These are phyloP conservation scores for Cucurbita moschata DNA, from an alignment of 306 rosid genomes.

Conservation along the genomic window DNA sequence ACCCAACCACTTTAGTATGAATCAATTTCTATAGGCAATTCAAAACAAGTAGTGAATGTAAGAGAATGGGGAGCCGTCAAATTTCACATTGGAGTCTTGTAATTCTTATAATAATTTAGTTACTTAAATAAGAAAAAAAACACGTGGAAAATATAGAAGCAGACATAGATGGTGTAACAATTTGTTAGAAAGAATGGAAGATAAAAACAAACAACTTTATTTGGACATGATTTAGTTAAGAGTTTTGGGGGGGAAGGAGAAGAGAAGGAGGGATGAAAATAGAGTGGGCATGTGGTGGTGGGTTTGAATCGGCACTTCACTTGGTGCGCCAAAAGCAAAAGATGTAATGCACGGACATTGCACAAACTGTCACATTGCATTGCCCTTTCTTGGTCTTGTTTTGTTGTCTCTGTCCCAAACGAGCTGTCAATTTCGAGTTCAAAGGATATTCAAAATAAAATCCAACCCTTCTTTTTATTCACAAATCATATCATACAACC, in stretches of 20 bases:
- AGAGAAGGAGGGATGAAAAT: not conserved
- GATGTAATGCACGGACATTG: not conserved
- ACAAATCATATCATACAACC: too few species aligned
- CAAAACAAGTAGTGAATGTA: too few species aligned
- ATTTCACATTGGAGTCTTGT: too few species aligned
- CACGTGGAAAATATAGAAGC: too few species aligned
- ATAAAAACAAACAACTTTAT: not conserved
- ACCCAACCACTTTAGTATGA: not conserved
- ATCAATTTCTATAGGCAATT: not conserved
- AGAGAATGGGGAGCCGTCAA: too few species aligned
- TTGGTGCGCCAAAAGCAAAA: conserved; percentile 2
- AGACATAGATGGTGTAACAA: too few species aligned
- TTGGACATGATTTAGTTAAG: too few species aligned
- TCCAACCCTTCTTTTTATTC: not conserved
- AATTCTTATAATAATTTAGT: too few species aligned
- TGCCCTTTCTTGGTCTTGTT: not conserved
- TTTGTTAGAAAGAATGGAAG: too few species aligned
- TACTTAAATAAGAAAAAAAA: too few species aligned
- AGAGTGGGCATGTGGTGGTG: not conserved
- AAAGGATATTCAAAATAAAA: not conserved
- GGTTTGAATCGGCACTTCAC: not conserved
- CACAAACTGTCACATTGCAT: conserved; percentile 1
- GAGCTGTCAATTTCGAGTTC: not conserved
- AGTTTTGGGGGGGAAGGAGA: not conserved
- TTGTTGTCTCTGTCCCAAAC: not conserved